Conservation (phyloP, 2,329 filamentous ascomycete species). For the Verticillium nonalfalfae region DNA sequence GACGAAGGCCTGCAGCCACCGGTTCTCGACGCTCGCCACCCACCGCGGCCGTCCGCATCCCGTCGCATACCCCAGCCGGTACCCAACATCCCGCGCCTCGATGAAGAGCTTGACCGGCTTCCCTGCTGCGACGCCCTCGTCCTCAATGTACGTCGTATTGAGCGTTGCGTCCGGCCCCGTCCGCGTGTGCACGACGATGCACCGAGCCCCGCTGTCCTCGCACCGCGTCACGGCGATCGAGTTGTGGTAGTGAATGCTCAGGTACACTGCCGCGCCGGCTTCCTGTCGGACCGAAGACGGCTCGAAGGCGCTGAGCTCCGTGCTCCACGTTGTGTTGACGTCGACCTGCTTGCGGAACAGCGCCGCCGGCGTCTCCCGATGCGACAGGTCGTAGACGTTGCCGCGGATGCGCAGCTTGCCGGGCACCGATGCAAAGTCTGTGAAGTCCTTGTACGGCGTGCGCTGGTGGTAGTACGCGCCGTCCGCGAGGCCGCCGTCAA, state of each 20-base stretch:
- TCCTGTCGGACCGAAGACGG: slow-evolving; percentile 6
- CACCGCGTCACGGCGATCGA: slow-evolving; percentile 7
- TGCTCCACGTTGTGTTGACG: slow-evolving; percentile 11
- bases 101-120: slow-evolving; percentile 9
- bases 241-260: slow-evolving; percentile 12
- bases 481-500: slow-evolving; percentile 7
- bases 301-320: slow-evolving; percentile 5
- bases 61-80: slow-evolving; percentile 7
- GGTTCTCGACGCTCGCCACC: slow-evolving; percentile 8
- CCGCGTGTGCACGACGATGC: slow-evolving; percentile 5
- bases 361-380: slow-evolving; percentile 9
- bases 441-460: slow-evolving; percentile 10
- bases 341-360: slow-evolving; percentile 10
- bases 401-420: slow-evolving; percentile 8
- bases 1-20: slow-evolving; percentile 7
- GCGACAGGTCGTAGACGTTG: slow-evolving; percentile 8
- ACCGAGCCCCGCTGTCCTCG: slow-evolving; percentile 2
- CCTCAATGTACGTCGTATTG: slow-evolving; percentile 9
- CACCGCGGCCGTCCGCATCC: slow-evolving; percentile 4
- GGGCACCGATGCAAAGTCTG: slow-evolving; percentile 6
- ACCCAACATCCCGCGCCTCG: slow-evolving; percentile 6
- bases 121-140: slow-evolving; percentile 8
- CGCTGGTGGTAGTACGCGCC: slow-evolving; percentile 10
- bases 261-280: slow-evolving; percentile 8
- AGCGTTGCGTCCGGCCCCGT: slow-evolving; percentile 8